Evolutionary conservation across 2,329 filamentous ascomycete genomes (phyloP).

Genomic region (Epichloe amarillans): DNA sequence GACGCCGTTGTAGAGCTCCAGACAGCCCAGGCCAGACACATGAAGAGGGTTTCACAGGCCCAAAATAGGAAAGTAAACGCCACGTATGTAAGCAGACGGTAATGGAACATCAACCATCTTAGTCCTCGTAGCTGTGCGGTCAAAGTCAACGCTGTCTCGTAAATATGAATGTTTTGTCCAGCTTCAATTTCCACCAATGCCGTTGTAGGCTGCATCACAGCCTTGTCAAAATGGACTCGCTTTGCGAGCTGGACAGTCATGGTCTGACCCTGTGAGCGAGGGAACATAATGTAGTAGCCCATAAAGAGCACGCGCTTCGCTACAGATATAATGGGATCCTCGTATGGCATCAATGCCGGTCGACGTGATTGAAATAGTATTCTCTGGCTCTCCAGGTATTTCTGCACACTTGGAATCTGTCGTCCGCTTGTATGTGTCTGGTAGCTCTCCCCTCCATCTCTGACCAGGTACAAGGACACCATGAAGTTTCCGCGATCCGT

Average conservation of each 20-base stretch:
- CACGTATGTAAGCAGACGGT: constrained; percentile 56
- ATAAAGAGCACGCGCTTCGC: constrained; percentile 49
- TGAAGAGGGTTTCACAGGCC: constrained; percentile 56
- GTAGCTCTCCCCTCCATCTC: constrained; percentile 9
- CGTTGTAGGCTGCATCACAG: constrained; percentile 27
- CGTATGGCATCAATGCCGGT: constrained; percentile 68
- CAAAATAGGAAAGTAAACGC: constrained; percentile 63
- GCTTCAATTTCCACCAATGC: constrained; percentile 55
- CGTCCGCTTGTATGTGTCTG: background rate
- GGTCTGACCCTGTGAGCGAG: constrained; percentile 46
- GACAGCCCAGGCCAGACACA: constrained; percentile 50
- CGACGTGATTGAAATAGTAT: constrained; percentile 54
- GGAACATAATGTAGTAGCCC: constrained; percentile 55
- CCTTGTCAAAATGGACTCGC: constrained; percentile 44
- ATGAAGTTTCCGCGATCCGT: constrained; percentile 82
- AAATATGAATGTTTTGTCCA: constrained; percentile 60
- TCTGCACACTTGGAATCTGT: constrained; percentile 10
- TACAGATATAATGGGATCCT: constrained; percentile 53
- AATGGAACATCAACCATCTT: constrained; percentile 76
- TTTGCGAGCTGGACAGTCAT: constrained; percentile 64
- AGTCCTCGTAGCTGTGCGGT: constrained; percentile 65
- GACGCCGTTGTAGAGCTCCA: constrained; percentile 26
- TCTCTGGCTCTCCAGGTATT: constrained; percentile 21
- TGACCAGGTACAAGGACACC: constrained; percentile 63
- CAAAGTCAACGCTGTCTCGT: constrained; percentile 54